Percentiles rank a stretch among this genome's conserved stretches.
phyloP scores from a whole-genome alignment of 139 green algal genomes.

The Pseudopediastrum boryanum region DNA sequence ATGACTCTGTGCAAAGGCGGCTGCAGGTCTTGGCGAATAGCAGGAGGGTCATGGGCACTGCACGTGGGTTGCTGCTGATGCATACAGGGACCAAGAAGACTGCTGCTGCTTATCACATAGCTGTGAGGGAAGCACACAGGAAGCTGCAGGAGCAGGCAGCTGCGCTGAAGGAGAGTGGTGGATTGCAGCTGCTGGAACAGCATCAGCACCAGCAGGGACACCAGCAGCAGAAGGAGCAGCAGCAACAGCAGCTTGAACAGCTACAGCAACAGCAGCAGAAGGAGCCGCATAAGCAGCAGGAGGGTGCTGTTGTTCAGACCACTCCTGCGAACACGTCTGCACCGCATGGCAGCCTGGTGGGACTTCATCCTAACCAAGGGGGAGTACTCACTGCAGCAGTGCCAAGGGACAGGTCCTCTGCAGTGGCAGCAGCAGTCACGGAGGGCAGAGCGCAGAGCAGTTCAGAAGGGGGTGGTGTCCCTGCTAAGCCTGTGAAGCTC shows the following conservation, averaged over 20 bases:
- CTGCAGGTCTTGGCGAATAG: conserved; percentile 16
- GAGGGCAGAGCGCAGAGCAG: too few species aligned
- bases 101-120: conserved; percentile 22
- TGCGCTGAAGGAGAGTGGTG: conserved; percentile 4
- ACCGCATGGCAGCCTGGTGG: background rate
- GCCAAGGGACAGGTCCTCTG: background rate
- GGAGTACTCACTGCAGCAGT: background rate
- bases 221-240: conserved; percentile 7
- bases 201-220: background rate
- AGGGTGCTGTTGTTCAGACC: background rate
- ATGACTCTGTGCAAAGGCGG: background rate
- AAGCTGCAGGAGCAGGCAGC: conserved; percentile 28
- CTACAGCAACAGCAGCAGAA: background rate
- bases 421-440: background rate
- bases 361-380: too few species aligned
- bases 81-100: conserved; percentile 8
- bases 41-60: conserved; percentile 28
- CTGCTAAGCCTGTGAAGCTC: too few species aligned
- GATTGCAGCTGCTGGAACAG: conserved; percentile 9
- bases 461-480: too few species aligned
- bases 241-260: background rate
- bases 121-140: conserved; percentile 13
- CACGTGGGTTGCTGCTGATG: conserved; percentile 31
- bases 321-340: background rate
- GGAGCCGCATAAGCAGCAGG: background rate